Percentiles rank a stretch among this genome's conserved stretches.
Evolutionary conservation across 495 filamentous ascomycete genomes (phyloP).

Genomic region (Aspergillus kassunensis): DNA sequence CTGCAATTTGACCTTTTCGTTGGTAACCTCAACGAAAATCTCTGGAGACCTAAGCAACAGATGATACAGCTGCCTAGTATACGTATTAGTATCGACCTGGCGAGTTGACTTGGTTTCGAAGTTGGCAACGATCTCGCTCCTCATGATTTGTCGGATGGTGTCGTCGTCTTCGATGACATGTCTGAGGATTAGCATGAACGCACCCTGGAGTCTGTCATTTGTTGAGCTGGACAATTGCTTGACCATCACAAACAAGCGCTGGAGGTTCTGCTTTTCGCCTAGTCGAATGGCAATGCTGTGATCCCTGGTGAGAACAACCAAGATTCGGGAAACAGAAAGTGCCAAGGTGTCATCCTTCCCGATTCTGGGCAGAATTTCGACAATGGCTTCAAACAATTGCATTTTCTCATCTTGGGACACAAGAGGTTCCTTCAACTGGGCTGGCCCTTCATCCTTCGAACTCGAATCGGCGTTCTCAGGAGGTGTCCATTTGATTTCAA

Average conservation of each 20-base stretch:
- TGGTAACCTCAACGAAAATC: constrained; percentile 85
- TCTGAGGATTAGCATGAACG: constrained; percentile 81
- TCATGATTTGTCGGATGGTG: constrained; percentile 87
- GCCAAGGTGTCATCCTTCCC: constrained; percentile 84
- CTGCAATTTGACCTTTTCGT: constrained; percentile 72
- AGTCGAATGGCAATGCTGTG: constrained; percentile 69
- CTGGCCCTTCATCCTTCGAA: constrained; percentile 45
- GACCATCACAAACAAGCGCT: constrained; percentile 88
- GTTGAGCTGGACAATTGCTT: constrained; percentile 79
- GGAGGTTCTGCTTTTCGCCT: constrained; percentile 82
- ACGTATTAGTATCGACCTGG: constrained; percentile 64
- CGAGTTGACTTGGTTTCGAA: constrained; percentile 63
- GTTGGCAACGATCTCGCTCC: constrained; percentile 75
- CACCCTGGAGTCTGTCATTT: constrained; percentile 69
- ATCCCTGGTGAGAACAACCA: constrained; percentile 85
- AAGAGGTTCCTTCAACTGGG: constrained; percentile 57
- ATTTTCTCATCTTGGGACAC: constrained; percentile 63
- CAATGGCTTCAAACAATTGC: constrained; percentile 65
- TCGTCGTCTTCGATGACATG: constrained; percentile 94
- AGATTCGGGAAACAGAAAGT: constrained; percentile 72
- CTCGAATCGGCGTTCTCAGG: constrained; percentile 54
- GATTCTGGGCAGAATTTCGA: constrained; percentile 79
- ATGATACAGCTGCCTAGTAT: constrained; percentile 74
- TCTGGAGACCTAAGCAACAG: constrained; percentile 79
- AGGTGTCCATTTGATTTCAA: constrained; percentile 65